Base-by-base conservation (phyloP, 2,329 filamentous ascomycete species). In the Cladosporium cucumerinum region DNA sequence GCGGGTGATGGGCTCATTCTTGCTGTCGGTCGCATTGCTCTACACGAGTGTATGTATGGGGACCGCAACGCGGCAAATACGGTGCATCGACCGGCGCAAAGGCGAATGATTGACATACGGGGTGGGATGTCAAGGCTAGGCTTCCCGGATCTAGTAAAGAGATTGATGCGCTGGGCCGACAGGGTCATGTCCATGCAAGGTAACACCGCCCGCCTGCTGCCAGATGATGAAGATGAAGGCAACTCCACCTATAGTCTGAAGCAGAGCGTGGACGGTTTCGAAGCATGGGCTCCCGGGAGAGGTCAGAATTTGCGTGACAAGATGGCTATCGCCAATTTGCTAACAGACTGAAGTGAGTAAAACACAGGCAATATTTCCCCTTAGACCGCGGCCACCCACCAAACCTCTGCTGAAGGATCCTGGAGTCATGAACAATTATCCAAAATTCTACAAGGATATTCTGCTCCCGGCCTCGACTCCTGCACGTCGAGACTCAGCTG, bases 11-110 rank as follows among this genome's bases (percentile, higher is more conserved):
- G 67, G 7, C 64, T 73, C 18, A 73, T 73, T 23, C 66, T 74
- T 3, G 73, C 73, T 1, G 72, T 75, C 2, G 73, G 74, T 4
- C 72, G 74, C 23, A 75, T 76, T n/a, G 74, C 74, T 16, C 65
- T 75, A 10, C 72, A 75, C 60, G 74, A 76, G 60, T 69, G 69
- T 43, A 71, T 76, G 70, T 75, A 76, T 57, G 73, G 74, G n/a
- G 71, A 75, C 66, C 67, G 69, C 30, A 64, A 69, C 14, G 72
- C 73, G 4, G 72, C 73, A 2, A 71, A 70, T 32, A 57, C 65
- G 3, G 69, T 75, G 11, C 74, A 76, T 64, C 70, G 74, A 8
- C 74, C 74, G 3, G 74, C 74, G 12, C 74, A 76, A 65, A 64
- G 69, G 52, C 70, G 72, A 3, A 75, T 75, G 74, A 73, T 76